Base-by-base conservation (phyloP, 140 eudicot species). In the Anethum foeniculum region DNA sequence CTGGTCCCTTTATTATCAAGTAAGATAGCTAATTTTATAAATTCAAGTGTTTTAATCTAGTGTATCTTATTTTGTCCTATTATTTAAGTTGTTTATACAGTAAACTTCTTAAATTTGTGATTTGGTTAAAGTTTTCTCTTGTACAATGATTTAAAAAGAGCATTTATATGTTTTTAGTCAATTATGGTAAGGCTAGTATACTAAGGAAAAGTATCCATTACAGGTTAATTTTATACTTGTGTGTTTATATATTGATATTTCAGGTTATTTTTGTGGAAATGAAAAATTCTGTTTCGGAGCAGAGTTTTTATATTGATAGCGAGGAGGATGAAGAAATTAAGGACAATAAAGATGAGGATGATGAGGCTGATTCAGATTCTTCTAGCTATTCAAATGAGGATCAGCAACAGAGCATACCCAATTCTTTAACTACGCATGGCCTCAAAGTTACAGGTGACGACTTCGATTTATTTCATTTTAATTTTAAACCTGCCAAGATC, bases 281-380 rank as follows among this genome's bases (percentile, higher is more conserved):
- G 98, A 88, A 89, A 83, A 93, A 89, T 68, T 91, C 96, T 12
- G 87, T 84, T 32, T 94, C 98, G 6, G 97, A 94, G 1, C 93
- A 88, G 51, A 88, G 96, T 47, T 88, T 94, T 79, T 88, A 86
- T 88, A 88, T 94, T 28, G 98, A 92, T 64, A 94, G 97, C 79
- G 98, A 91, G 25, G 96, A 91, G 18, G 93, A 91, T 23, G 96
- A 86, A 78, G 95, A 91, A 15, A 86, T 88, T 76, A 82, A 75
- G 41, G 71, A 83, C 18, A 81, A 75, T 7, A 85, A 85, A 82
- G 92, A 79, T 8, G 93, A 82, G 38, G 90, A 84, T 27, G 88
- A 13, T 47, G 79, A 25, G n/a, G 25, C 86, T 74, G 97, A 89
- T 79, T 90, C 99, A 0, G 97, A 90, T 82, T 82, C 81, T 52